Evolutionary conservation across 306 rosid species (phyloP).

Genomic region (Sphenostylis stenocarpa): DNA sequence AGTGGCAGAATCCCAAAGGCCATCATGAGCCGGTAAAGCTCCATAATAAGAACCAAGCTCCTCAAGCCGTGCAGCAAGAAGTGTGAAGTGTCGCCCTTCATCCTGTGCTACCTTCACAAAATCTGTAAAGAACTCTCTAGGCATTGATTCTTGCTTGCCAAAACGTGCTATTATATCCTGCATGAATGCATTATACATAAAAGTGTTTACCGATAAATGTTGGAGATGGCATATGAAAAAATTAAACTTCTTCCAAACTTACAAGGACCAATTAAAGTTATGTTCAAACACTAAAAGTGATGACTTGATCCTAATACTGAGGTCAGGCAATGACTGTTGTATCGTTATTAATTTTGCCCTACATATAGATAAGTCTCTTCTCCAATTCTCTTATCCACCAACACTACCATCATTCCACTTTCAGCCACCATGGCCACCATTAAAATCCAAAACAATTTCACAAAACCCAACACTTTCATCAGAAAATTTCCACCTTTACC

Average conservation of each 20-base stretch:
- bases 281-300: background rate
- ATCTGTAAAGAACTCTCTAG: conserved; percentile 80
- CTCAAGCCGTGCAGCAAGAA: conserved; percentile 68
- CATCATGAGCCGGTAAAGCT: conserved; percentile 79
- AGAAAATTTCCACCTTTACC: background rate
- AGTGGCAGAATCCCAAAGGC: conserved; percentile 87
- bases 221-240: background rate
- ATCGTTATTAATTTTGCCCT: background rate
- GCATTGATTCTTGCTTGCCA: conserved; percentile 83
- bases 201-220: background rate
- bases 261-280: conserved; percentile 7
- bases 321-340: background rate
- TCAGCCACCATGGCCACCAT: background rate
- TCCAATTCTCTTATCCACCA: background rate
- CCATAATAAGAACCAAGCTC: conserved; percentile 80
- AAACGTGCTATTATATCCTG: conserved; percentile 92
- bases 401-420: background rate
- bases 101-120: conserved; percentile 89
- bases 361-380: background rate
- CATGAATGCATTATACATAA: background rate
- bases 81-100: conserved; percentile 83
- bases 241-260: background rate
- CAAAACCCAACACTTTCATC: background rate
- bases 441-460: background rate
- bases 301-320: background rate